Evolutionary conservation across 345 rosid species (phyloP).

Genomic region (Brassica juncea): DNA sequence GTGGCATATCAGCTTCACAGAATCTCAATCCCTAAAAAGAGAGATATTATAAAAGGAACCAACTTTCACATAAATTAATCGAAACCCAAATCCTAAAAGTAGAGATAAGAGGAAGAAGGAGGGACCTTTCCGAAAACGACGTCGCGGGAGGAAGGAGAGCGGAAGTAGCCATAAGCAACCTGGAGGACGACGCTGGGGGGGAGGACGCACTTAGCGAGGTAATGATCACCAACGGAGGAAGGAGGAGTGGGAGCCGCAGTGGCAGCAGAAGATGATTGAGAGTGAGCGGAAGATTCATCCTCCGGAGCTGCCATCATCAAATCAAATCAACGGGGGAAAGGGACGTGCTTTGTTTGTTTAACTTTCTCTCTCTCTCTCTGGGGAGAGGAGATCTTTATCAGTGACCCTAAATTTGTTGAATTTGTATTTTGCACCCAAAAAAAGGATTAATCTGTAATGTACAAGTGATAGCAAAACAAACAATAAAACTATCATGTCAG

Average conservation of each 20-base stretch:
- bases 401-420: not conserved
- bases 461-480: not conserved
- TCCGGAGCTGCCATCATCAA: conserved; percentile 80
- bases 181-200: conserved; percentile 83
- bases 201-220: conserved; percentile 90
- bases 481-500: not conserved
- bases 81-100: conserved; percentile 11
- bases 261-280: conserved; percentile 55
- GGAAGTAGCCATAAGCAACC: conserved; percentile 78
- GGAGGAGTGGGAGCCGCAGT: conserved; percentile 49
- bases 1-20: conserved; percentile 13
- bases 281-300: conserved; percentile 85
- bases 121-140: conserved; percentile 89
- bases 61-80: not conserved
- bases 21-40: conserved; percentile 30
- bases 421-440: not conserved
- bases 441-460: not conserved
- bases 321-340: conserved; percentile 6
- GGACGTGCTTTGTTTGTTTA: not conserved
- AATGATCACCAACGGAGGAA: conserved; percentile 57
- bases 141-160: conserved; percentile 65
- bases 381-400: not conserved
- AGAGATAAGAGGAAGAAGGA: not conserved
- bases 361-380: not conserved
- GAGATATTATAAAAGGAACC: not conserved